phyloP scores from a whole-genome alignment of 2,329 filamentous ascomycete genomes.

The Cladophialophora yegresii region DNA sequence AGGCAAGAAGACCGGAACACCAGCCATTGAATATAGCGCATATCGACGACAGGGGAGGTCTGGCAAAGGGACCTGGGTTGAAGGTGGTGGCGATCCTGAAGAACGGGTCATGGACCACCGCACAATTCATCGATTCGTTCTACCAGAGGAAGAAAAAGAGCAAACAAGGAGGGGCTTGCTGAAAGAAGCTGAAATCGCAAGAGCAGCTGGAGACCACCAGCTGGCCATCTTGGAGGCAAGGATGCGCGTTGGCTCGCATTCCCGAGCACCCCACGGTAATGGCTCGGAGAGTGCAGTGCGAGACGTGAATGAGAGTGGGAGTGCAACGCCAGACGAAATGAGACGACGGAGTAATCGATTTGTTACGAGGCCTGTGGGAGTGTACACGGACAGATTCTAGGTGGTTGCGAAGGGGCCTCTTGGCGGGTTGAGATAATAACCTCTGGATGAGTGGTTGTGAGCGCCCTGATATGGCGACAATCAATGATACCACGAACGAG shows the following conservation, averaged over 20 bases:
- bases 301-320: constrained; percentile 27
- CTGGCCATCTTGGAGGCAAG: constrained; percentile 26
- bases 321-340: constrained; percentile 28
- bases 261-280: constrained; percentile 13
- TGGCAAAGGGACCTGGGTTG: constrained; percentile 36
- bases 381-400: constrained; percentile 31
- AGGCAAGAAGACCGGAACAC: constrained; percentile 24
- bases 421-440: neutral
- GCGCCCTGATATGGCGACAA: neutral
- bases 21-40: constrained; percentile 30
- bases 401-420: neutral
- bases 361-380: constrained; percentile 30
- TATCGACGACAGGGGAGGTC: constrained; percentile 35
- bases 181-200: constrained; percentile 33
- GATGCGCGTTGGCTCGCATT: constrained; percentile 28
- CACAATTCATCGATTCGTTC: constrained; percentile 81
- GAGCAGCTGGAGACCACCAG: constrained; percentile 31
- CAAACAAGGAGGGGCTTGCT: constrained; percentile 33
- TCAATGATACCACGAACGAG: neutral
- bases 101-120: constrained; percentile 77
- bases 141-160: constrained; percentile 65
- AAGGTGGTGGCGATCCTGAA: constrained; percentile 63
- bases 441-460: neutral
- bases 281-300: constrained; percentile 27
- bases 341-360: constrained; percentile 32